Percentiles rank a stretch among this genome's conserved stretches.
phyloP scores from a whole-genome alignment of 441 rosid species.

The Euphorbia neoarborescens region DNA sequence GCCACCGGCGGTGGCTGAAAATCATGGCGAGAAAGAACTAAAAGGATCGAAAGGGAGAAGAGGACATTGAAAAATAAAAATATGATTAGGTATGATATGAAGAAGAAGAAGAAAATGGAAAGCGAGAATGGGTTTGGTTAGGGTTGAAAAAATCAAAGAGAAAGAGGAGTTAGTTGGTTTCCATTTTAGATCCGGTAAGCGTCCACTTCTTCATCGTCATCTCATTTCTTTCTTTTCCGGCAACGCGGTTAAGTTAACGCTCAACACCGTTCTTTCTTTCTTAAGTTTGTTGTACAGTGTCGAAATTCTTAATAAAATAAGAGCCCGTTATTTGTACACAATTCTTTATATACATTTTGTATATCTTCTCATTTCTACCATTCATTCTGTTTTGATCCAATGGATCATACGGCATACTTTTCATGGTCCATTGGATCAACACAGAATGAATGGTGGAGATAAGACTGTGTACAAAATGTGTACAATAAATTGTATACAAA shows the following conservation, averaged over 20 bases:
- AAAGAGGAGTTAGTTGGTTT: slow-evolving; percentile 8
- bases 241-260: background rate
- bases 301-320: no score
- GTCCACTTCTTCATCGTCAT: background rate
- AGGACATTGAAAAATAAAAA: background rate
- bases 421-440: no score
- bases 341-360: no score
- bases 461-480: no score
- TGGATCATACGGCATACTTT: no score
- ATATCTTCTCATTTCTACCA: no score
- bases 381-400: no score
- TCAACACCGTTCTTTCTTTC: no score
- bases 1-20: slow-evolving; percentile 2
- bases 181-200: slow-evolving; percentile 12
- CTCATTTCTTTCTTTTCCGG: background rate
- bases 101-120: background rate
- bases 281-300: no score
- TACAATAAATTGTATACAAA: no score
- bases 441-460: no score
- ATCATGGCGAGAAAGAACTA: background rate
- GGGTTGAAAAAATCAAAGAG: slow-evolving; percentile 27
- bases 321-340: no score
- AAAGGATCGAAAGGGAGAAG: background rate
- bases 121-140: background rate
- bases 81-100: background rate